phyloP scores from a whole-genome alignment of 148 eudicot species.

The Tetragonia tetragonoides region DNA sequence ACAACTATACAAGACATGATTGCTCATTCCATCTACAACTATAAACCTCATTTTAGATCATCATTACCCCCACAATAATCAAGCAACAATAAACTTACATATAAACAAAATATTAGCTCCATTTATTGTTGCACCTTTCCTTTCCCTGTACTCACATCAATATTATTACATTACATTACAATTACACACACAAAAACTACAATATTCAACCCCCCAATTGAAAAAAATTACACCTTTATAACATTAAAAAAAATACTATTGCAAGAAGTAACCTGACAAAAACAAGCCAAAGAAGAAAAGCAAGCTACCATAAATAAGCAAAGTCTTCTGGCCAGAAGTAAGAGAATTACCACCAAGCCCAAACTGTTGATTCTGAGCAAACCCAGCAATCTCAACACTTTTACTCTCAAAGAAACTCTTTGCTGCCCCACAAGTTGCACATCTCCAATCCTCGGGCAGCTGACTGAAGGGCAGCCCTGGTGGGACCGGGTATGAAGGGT shows the following conservation, averaged over 20 bases:
- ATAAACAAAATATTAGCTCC: too few species aligned
- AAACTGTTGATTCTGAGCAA: conserved; percentile 94
- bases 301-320: conserved; percentile 89
- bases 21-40: not conserved
- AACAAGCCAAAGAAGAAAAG: conserved; percentile 61
- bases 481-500: conserved; percentile 75
- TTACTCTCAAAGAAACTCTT: conserved; percentile 84
- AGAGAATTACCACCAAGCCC: conserved; percentile 90
- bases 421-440: conserved; percentile 96
- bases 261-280: conserved; percentile 91
- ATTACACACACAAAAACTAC: too few species aligned
- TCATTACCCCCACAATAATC: too few species aligned
- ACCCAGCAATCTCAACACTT: conserved; percentile 97
- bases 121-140: too few species aligned
- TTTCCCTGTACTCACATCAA: too few species aligned
- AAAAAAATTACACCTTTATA: too few species aligned
- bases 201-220: too few species aligned
- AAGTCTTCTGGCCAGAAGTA: conserved; percentile 84
- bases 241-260: conserved; percentile 27
- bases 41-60: not conserved
- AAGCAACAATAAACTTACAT: too few species aligned
- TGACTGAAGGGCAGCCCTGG: conserved; percentile 76
- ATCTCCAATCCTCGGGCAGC: conserved; percentile 95
- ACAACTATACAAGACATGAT: too few species aligned
- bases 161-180: too few species aligned